Conservation (phyloP, 805 yeast species). For the Candida maesae region DNA sequence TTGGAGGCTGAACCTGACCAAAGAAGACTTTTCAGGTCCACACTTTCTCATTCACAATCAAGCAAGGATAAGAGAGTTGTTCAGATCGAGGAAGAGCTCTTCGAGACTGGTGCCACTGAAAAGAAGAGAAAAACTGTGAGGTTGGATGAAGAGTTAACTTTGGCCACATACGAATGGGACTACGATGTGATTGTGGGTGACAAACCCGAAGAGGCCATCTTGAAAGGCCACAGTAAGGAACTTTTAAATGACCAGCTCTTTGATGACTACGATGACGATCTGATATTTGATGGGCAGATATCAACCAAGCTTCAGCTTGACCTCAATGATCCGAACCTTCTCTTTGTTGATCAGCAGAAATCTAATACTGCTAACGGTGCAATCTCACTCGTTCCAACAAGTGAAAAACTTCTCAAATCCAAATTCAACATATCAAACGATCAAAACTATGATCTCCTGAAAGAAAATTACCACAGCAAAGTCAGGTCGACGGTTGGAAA, state of each 20-base stretch:
- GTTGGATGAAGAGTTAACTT: constrained; percentile 47
- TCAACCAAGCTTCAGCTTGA: constrained; percentile 51
- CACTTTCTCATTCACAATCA: constrained; percentile 14
- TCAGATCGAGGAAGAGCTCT: constrained; percentile 15
- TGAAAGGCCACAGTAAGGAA: constrained; percentile 2
- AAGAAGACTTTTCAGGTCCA: constrained; percentile 44
- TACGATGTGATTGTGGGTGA: constrained; percentile 59
- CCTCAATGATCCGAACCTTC: constrained; percentile 80
- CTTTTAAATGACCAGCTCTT: constrained; percentile 14
- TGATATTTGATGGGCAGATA: constrained; percentile 68
- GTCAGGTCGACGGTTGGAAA: constrained; percentile 92
- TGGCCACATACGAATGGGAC: constrained; percentile 79
- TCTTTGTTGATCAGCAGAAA: constrained; percentile 52
- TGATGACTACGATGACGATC: constrained; percentile 58
- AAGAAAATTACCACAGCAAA: constrained; percentile 84
- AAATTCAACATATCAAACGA: constrained; percentile 89
- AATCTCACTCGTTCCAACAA: constrained; percentile 40
- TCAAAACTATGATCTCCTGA: constrained; percentile 73
- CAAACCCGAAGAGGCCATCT: background rate
- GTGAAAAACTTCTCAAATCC: constrained; percentile 48
- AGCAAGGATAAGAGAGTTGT: constrained; percentile 16
- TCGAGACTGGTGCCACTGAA: constrained; percentile 13
- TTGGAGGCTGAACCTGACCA: constrained; percentile 66
- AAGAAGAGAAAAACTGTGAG: constrained; percentile 14
- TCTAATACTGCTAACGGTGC: constrained; percentile 12